These are phyloP conservation scores for Beta corolliflora DNA, from an alignment of 179 eudicot species.

Conservation along the genomic window DNA sequence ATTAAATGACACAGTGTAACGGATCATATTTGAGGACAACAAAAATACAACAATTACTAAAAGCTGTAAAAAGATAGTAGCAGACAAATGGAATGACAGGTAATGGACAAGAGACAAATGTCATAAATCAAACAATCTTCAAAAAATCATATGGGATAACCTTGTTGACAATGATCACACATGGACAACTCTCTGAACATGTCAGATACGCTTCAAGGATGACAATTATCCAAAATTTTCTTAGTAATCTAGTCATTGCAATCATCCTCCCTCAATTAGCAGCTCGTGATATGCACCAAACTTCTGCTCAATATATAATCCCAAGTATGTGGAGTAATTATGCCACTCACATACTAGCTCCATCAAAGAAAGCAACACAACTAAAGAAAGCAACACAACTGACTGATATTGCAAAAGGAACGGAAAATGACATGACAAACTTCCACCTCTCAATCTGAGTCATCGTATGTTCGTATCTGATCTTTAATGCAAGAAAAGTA, in stretches of 20 bases:
- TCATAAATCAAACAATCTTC: neutral
- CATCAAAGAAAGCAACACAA: neutral
- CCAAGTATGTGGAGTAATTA: neutral
- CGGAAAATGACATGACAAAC: neutral
- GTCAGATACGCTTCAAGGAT: neutral
- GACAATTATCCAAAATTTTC: neutral
- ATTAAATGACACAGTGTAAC: constrained; percentile 8
- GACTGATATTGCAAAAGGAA: neutral
- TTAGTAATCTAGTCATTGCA: neutral
- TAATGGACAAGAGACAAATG: neutral
- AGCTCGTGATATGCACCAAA: neutral
- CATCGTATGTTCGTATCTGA: neutral
- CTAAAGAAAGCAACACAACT: neutral
- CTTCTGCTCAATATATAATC: neutral
- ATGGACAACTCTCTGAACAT: neutral
- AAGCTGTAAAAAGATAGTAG: constrained; percentile 1
- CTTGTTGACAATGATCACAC: neutral
- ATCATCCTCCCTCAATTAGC: neutral
- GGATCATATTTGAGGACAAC: neutral
- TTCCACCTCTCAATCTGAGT: neutral
- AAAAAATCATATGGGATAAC: neutral
- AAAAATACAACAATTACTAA: neutral
- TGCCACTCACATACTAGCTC: neutral
- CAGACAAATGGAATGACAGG: constrained; percentile 7
- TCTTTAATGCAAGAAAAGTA: neutral